Base-by-base conservation (phyloP, 2,329 filamentous ascomycete genomes). In the Stachybotrys chartarum region DNA sequence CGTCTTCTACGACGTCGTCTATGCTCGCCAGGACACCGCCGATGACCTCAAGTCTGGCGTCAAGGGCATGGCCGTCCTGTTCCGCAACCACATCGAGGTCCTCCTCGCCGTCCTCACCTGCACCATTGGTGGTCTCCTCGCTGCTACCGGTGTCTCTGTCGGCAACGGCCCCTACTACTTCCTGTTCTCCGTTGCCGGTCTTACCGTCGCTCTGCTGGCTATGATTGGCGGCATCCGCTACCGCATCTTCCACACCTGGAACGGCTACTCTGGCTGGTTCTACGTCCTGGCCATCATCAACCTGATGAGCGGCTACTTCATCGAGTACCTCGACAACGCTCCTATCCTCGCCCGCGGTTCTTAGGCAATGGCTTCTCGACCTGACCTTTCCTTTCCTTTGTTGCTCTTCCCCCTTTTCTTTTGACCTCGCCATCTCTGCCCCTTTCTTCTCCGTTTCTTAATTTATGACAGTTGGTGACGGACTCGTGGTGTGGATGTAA, bases 11-110 rank as follows among this genome's bases (percentile, higher is more conserved):
- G 70, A 73, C 51, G 68, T 66, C 6, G 58, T 74, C 32, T 73
- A 74, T 54, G 68, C 70, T 3, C 63, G 66, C 24, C 68, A 71
- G 46, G 71, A 74, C 55, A 59, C 65, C 2, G 59, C 60, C 17
- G 71, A 71, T 48, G 71, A 74, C 54, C 46, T 68, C 32, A 67
- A 69, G 50, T 64, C 65, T 2, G 70, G 70, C 3, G 67, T 72
- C 58, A 68, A 68, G 61, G 64, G 61, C 46, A 62, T 70, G 59
- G 67, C 67, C 2, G 64, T 67, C 30, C 59, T 59, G 2, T 64
- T 64, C 50, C 54, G 60, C 42, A 59, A 63, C 50, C 55, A 61
- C 47, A 55, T 58, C 3, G 56, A 59, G 30, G 45, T 52, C 14
- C 59, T 62, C 8, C 48, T 60, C 11, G 45, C 52, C n/a, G 39